These are phyloP conservation scores for Suillus occidentalis DNA, from an alignment of 768 basidiomycete genomes.

Conservation along the genomic window DNA sequence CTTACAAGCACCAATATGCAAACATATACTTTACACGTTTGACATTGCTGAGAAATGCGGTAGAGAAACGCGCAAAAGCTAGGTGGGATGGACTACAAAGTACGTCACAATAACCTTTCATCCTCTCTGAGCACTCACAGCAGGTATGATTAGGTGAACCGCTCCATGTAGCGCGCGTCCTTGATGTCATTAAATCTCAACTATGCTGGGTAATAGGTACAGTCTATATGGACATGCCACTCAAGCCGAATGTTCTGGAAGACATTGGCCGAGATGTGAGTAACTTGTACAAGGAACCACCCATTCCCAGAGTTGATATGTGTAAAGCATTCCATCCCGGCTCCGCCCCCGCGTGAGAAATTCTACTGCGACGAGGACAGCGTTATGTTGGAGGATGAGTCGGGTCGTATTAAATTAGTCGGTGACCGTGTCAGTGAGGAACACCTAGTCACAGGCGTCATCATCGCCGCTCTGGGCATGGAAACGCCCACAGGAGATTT, in stretches of 20 bases:
- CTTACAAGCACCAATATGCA: slow-evolving; percentile 69
- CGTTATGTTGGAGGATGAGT: slow-evolving; percentile 94
- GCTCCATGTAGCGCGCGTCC: slow-evolving; percentile 70
- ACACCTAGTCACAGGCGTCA: slow-evolving; percentile 85
- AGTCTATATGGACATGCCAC: slow-evolving; percentile 97
- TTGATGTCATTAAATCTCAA: slow-evolving; percentile 83
- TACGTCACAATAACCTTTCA: slow-evolving; percentile 14
- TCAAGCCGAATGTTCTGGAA: slow-evolving; percentile 97
- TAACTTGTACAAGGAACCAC: slow-evolving; percentile 15
- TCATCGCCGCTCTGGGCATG: slow-evolving; percentile 86
- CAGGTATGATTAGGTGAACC: slow-evolving; percentile 54
- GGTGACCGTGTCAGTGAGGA: slow-evolving; percentile 66
- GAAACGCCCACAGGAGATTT: slow-evolving; percentile 91
- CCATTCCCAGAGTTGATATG: slow-evolving; percentile 9
- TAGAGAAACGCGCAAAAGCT: slow-evolving; percentile 47
- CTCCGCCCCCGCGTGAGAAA: slow-evolving; percentile 75
- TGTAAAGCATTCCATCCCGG: slow-evolving; percentile 80
- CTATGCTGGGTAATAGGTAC: slow-evolving; percentile 93
- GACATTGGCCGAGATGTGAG: slow-evolving; percentile 92
- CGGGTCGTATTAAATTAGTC: slow-evolving; percentile 85
- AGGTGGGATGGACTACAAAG: slow-evolving; percentile 52
- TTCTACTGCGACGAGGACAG: slow-evolving; percentile 76
- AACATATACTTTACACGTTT: slow-evolving; percentile 71
- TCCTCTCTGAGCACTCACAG: background rate
- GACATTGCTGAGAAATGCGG: slow-evolving; percentile 44